Evolutionary conservation across 2,329 filamentous ascomycete species (phyloP).

Genomic region (Aureobasidium sp.): DNA sequence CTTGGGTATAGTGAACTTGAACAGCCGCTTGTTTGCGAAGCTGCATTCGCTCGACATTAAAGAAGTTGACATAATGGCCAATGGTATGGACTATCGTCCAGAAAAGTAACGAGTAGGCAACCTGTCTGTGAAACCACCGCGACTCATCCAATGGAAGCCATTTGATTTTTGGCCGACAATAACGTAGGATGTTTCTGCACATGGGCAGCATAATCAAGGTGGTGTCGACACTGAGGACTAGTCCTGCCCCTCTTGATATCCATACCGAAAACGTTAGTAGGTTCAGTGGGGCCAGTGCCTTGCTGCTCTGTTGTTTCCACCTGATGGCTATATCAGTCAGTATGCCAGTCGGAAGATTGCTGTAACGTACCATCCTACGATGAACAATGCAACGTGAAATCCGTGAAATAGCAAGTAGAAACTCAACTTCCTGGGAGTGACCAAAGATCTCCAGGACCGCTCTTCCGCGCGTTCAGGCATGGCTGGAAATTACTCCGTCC

Average conservation of each 20-base stretch:
- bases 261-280: slow-evolving; percentile 80
- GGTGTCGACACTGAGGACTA: slow-evolving; percentile 75
- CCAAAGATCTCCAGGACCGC: slow-evolving; percentile 20
- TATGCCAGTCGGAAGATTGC: neutral
- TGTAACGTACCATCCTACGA: slow-evolving; percentile 28
- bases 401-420: slow-evolving; percentile 32
- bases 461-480: slow-evolving; percentile 6
- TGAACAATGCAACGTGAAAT: slow-evolving; percentile 30
- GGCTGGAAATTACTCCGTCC: neutral
- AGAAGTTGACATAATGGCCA: slow-evolving; percentile 97
- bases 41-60: slow-evolving; percentile 81
- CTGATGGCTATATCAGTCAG: slow-evolving; percentile 38
- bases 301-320: slow-evolving; percentile 67
- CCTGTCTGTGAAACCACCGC: slow-evolving; percentile 91
- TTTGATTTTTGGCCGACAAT: slow-evolving; percentile 74
- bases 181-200: slow-evolving; percentile 82
- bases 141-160: slow-evolving; percentile 94
- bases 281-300: slow-evolving; percentile 68
- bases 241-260: slow-evolving; percentile 87
- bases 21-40: slow-evolving; percentile 72
- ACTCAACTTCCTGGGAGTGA: slow-evolving; percentile 27
- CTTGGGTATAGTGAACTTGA: slow-evolving; percentile 83
- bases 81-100: slow-evolving; percentile 71
- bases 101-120: slow-evolving; percentile 79
- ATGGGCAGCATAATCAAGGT: slow-evolving; percentile 88